Percentiles rank a stretch among this genome's conserved stretches.
These are phyloP conservation scores for Ustilago esculenta DNA, from an alignment of 1,284 basidiomycete genomes.

Conservation along the genomic window DNA sequence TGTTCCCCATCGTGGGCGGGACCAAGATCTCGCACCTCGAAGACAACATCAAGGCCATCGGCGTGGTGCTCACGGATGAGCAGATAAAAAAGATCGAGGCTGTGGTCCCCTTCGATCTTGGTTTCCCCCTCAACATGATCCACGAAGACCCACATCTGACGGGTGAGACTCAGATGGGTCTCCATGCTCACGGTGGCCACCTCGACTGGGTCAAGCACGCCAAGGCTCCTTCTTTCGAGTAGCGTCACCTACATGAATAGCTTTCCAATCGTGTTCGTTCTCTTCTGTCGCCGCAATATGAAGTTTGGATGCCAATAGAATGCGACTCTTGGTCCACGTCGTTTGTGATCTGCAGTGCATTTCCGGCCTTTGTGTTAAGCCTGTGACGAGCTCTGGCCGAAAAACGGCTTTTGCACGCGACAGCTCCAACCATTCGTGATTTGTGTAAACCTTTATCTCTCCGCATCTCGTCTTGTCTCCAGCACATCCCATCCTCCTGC, in stretches of 20 bases:
- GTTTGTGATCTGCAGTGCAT: too few species aligned
- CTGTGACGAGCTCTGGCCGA: too few species aligned
- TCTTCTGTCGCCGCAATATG: too few species aligned
- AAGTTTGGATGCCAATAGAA: too few species aligned
- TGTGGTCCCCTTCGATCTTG: constrained; percentile 49
- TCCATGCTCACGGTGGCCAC: constrained; percentile 39
- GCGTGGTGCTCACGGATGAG: constrained; percentile 40
- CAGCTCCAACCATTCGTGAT: too few species aligned
- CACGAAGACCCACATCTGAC: constrained; percentile 25
- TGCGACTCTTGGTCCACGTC: too few species aligned
- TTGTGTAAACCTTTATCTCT: too few species aligned
- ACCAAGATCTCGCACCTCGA: constrained; percentile 52
- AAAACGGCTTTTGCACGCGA: too few species aligned
- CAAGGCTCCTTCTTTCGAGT: constrained; percentile 39
- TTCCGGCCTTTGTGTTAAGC: too few species aligned
- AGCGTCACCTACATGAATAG: too few species aligned
- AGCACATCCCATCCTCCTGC: not conserved
- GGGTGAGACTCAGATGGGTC: constrained; percentile 19
- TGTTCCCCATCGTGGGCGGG: constrained; percentile 50
- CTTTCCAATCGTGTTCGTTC: too few species aligned
- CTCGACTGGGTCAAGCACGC: constrained; percentile 45
- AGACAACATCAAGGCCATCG: constrained; percentile 52
- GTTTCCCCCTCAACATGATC: constrained; percentile 56
- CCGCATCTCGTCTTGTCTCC: too few species aligned
- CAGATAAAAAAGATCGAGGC: constrained; percentile 55